These are phyloP conservation scores for Colletotrichum sojae DNA, from an alignment of 2,329 filamentous ascomycete genomes.

Conservation along the genomic window DNA sequence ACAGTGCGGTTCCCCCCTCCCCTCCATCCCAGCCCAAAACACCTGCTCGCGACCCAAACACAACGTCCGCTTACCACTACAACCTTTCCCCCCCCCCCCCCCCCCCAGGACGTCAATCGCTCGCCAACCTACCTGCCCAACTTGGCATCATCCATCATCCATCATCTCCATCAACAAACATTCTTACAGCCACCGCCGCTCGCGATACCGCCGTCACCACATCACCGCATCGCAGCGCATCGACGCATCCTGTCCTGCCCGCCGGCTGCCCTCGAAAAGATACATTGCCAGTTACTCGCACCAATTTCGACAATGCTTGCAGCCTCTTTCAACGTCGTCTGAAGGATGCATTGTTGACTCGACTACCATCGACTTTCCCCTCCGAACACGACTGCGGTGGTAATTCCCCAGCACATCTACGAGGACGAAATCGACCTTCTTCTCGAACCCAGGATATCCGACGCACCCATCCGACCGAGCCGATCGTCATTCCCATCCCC, in stretches of 20 bases:
- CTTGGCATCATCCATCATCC: constrained; percentile 14
- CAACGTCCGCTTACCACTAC: constrained; percentile 5
- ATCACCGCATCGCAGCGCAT: not conserved
- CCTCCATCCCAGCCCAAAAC: not conserved
- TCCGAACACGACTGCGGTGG: constrained; percentile 14
- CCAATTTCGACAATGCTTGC: constrained; percentile 25
- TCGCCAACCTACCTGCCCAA: constrained; percentile 13
- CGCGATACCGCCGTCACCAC: constrained; percentile 1
- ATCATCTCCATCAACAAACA: constrained; percentile 7
- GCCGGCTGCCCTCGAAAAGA: not conserved
- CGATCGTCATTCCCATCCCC: not conserved
- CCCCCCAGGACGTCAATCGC: constrained; percentile 11
- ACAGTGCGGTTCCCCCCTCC: not conserved
- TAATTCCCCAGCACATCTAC: not conserved
- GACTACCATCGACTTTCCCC: constrained; percentile 7
- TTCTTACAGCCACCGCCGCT: not conserved
- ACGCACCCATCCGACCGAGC: not conserved
- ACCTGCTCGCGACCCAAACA: constrained; percentile 5
- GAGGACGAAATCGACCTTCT: not conserved
- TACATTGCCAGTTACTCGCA: not conserved
- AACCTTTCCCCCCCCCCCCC: not conserved
- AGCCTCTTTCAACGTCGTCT: constrained; percentile 14
- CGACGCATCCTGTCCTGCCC: not conserved
- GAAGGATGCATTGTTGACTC: constrained; percentile 40
- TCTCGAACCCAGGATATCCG: not conserved